These are phyloP conservation scores for Leersia perrieri DNA, from an alignment of 176 grass and related monocot genomes.

Conservation along the genomic window DNA sequence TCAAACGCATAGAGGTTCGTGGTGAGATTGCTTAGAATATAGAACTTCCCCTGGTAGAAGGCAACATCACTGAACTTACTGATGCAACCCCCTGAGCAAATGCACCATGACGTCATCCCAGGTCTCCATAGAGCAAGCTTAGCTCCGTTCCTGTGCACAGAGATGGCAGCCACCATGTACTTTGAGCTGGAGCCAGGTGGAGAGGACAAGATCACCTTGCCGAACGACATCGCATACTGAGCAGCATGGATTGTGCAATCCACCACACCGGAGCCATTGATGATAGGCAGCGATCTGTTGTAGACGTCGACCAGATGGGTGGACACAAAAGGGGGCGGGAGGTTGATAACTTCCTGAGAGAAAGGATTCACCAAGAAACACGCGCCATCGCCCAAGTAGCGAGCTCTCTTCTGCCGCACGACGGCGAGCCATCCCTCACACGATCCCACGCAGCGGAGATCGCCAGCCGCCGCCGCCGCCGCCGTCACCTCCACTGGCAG, in stretches of 20 bases:
- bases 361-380: slow-evolving; percentile 45
- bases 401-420: slow-evolving; percentile 17
- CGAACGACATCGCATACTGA: slow-evolving; percentile 42
- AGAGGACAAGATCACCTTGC: slow-evolving; percentile 37
- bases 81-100: slow-evolving; percentile 28
- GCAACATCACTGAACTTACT: slow-evolving; percentile 17
- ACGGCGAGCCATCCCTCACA: slow-evolving; percentile 31
- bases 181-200: slow-evolving; percentile 18
- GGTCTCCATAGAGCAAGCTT: slow-evolving; percentile 32
- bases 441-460: slow-evolving; percentile 33
- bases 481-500: background rate
- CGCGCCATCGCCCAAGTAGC: slow-evolving; percentile 19
- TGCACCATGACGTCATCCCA: slow-evolving; percentile 31
- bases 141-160: background rate
- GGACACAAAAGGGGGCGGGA: background rate
- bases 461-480: background rate
- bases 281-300: slow-evolving; percentile 25
- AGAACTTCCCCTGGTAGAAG: slow-evolving; percentile 33
- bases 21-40: slow-evolving; percentile 19
- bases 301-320: slow-evolving; percentile 11
- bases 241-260: slow-evolving; percentile 19
- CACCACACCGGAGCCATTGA: slow-evolving; percentile 28
- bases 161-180: slow-evolving; percentile 21
- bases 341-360: background rate
- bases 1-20: slow-evolving; percentile 1